Evolutionary conservation across 1,284 basidiomycete species (phyloP).

Genomic region (Cystobasidiaceae sp.): DNA sequence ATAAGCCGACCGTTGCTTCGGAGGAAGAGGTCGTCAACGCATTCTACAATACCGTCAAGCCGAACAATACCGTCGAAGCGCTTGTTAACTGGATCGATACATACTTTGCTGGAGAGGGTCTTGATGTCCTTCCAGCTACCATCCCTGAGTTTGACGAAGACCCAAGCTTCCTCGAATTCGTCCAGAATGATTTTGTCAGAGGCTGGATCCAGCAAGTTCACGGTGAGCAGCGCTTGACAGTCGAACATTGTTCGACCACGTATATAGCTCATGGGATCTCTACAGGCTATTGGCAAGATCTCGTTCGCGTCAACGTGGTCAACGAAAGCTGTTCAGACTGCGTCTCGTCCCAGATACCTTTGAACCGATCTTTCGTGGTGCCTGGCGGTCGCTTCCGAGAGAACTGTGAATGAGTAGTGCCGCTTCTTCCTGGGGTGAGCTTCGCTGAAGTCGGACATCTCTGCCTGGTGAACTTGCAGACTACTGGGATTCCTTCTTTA

Average conservation of each 20-base stretch:
- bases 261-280: slow-evolving; percentile 56
- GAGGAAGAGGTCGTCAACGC: slow-evolving; percentile 63
- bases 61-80: slow-evolving; percentile 51
- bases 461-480: neutral
- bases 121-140: slow-evolving; percentile 64
- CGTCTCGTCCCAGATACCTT: slow-evolving; percentile 75
- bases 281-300: slow-evolving; percentile 12
- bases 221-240: slow-evolving; percentile 60
- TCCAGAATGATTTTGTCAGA: slow-evolving; percentile 64
- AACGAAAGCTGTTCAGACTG: slow-evolving; percentile 52
- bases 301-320: slow-evolving; percentile 10
- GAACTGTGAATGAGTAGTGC: too few species aligned
- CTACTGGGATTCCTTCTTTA: slow-evolving; percentile 17
- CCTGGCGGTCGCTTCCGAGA: slow-evolving; percentile 68
- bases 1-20: slow-evolving; percentile 63
- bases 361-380: slow-evolving; percentile 84
- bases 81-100: slow-evolving; percentile 63
- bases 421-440: too few species aligned
- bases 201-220: slow-evolving; percentile 74
- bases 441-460: too few species aligned
- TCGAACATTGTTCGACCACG: too few species aligned
- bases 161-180: slow-evolving; percentile 66
- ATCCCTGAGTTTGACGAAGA: slow-evolving; percentile 58
- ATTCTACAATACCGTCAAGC: slow-evolving; percentile 53
- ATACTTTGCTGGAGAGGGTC: slow-evolving; percentile 79